Evolutionary conservation across 768 basidiomycete species (phyloP).

Genomic region (Thelephora aurantiotincta): DNA sequence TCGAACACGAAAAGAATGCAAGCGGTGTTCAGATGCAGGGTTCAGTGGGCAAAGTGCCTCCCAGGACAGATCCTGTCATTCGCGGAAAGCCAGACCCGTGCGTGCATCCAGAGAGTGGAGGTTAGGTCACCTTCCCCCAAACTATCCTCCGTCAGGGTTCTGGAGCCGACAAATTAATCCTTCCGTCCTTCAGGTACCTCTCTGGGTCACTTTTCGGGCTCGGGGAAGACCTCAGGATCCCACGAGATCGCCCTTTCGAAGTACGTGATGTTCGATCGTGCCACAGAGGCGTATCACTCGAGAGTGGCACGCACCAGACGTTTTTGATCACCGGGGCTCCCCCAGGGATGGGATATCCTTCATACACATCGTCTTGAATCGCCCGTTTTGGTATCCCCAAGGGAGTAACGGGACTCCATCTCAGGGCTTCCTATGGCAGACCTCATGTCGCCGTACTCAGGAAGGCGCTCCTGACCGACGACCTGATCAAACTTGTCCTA

Average conservation of each 20-base stretch:
- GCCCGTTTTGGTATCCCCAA: slow-evolving; percentile 4
- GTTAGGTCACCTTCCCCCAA: slow-evolving; percentile 10
- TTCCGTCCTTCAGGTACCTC: slow-evolving; percentile 1
- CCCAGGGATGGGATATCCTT: slow-evolving; percentile 8
- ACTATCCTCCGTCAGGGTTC: slow-evolving; percentile 8
- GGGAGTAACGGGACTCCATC: slow-evolving; percentile 9
- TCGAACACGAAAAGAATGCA: slow-evolving; percentile 7
- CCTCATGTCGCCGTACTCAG: slow-evolving; percentile 11
- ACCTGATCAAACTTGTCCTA: slow-evolving; percentile 16
- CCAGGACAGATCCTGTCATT: slow-evolving; percentile 5
- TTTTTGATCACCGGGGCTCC: slow-evolving; percentile 6
- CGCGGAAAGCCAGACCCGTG: neutral
- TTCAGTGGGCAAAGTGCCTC: slow-evolving; percentile 3
- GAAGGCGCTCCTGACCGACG: slow-evolving; percentile 13
- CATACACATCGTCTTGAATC: slow-evolving; percentile 7
- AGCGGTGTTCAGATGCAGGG: slow-evolving; percentile 7
- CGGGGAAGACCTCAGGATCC: slow-evolving; percentile 1
- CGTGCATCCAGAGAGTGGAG: neutral
- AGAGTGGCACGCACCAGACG: slow-evolving; percentile 3
- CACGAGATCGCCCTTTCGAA: slow-evolving; percentile 6
- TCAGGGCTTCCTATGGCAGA: slow-evolving; percentile 14
- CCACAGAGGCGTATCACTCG: neutral
- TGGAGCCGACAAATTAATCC: neutral
- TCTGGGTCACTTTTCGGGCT: slow-evolving; percentile 3
- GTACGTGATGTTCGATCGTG: neutral